phyloP scores from a whole-genome alignment of 2,329 filamentous ascomycete species.

The Fusarium mangiferae region DNA sequence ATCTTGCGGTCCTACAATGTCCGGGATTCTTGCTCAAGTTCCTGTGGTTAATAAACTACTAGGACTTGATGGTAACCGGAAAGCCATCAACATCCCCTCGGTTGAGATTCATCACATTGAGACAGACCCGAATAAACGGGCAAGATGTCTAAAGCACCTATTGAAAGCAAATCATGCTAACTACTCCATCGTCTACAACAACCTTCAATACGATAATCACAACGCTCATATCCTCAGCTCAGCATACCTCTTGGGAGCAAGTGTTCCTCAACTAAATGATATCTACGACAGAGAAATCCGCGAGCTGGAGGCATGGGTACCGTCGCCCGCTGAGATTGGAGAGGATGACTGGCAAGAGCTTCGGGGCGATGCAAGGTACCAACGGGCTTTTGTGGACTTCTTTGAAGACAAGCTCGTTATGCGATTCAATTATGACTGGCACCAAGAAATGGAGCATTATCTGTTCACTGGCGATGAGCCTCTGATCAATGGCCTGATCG shows the following conservation, averaged over 20 bases:
- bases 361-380: conserved; percentile 81
- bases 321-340: conserved; percentile 86
- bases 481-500: conserved; percentile 81
- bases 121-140: conserved; percentile 79
- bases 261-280: conserved; percentile 75
- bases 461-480: conserved; percentile 80
- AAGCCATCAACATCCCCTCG: conserved; percentile 68
- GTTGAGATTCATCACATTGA: conserved; percentile 84
- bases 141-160: conserved; percentile 88
- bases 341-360: conserved; percentile 88
- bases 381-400: conserved; percentile 92
- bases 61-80: conserved; percentile 38
- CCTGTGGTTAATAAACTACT: conserved; percentile 45
- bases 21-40: conserved; percentile 49
- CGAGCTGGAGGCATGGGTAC: conserved; percentile 80
- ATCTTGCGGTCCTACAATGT: conserved; percentile 41
- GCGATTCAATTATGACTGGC: conserved; percentile 84
- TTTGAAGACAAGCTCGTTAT: conserved; percentile 90
- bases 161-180: conserved; percentile 93
- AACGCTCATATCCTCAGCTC: conserved; percentile 83
- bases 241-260: conserved; percentile 85
- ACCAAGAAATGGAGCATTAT: conserved; percentile 77
- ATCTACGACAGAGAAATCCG: conserved; percentile 83
- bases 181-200: conserved; percentile 82
- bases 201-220: conserved; percentile 83